Conservation (phyloP, 1,139 yeast genomes). For the Nakaseomyces nivariensis region DNA sequence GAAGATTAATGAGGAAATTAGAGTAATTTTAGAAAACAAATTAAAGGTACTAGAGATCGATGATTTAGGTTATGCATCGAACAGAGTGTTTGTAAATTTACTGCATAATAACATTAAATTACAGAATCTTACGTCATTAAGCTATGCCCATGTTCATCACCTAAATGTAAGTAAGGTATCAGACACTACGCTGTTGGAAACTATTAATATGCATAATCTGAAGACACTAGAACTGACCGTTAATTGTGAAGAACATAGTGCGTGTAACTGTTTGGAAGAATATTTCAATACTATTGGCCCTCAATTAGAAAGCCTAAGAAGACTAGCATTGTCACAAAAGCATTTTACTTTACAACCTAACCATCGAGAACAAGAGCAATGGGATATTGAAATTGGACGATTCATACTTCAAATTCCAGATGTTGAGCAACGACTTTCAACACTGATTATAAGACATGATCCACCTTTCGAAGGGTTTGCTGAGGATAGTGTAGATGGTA, state of each 20-base stretch:
- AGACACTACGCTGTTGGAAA: constrained; percentile 16
- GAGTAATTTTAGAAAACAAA: constrained; percentile 2
- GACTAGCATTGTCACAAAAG: constrained; percentile 41
- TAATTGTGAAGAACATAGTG: constrained; percentile 38
- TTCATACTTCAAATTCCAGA: constrained; percentile 36
- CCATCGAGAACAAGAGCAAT: constrained; percentile 45
- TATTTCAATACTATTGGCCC: constrained; percentile 32
- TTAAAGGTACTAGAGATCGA: constrained; percentile 15
- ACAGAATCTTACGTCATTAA: constrained; percentile 23
- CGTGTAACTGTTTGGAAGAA: constrained; percentile 38
- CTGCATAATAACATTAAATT: constrained; percentile 12
- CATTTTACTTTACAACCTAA: constrained; percentile 32
- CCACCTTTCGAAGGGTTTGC: constrained; percentile 41
- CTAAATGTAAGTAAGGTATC: constrained; percentile 30
- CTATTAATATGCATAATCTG: constrained; percentile 28
- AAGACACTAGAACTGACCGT: constrained; percentile 33
- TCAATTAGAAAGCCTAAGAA: constrained; percentile 25
- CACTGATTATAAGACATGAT: constrained; percentile 41
- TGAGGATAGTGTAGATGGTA: constrained; percentile 62
- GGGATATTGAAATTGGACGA: constrained; percentile 43
- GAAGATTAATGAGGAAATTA: constrained; percentile 1
- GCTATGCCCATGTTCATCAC: constrained; percentile 36
- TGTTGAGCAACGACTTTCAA: constrained; percentile 26
- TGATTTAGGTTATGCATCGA: constrained; percentile 33
- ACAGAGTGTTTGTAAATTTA: constrained; percentile 28